Evolutionary conservation across 768 basidiomycete species (phyloP).

Genomic region (Leccinum subgranulosum): DNA sequence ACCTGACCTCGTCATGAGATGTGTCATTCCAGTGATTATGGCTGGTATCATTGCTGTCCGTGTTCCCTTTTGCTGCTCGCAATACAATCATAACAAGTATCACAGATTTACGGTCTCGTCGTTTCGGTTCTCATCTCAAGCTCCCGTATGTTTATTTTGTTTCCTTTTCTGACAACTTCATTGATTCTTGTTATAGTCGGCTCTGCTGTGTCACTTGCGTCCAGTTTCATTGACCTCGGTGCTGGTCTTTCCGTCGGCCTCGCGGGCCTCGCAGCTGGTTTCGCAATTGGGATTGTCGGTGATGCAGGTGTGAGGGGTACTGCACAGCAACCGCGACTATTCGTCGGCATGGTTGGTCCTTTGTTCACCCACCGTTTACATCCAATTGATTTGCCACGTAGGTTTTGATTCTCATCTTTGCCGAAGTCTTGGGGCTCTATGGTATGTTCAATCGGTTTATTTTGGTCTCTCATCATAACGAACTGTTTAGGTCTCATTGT

Average conservation of each 20-base stretch:
- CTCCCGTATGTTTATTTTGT: constrained; percentile 57
- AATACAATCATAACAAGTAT: not conserved
- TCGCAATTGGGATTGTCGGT: constrained; percentile 97
- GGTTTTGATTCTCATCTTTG: constrained; percentile 98
- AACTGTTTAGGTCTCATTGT: constrained; percentile 69
- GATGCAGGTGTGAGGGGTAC: constrained; percentile 98
- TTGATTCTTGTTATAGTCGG: constrained; percentile 44
- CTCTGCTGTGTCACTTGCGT: constrained; percentile 82
- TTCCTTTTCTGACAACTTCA: not conserved
- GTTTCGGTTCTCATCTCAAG: constrained; percentile 96
- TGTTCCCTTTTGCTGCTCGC: constrained; percentile 18
- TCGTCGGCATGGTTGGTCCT: constrained; percentile 82
- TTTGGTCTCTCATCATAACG: not conserved
- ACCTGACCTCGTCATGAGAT: constrained; percentile 98
- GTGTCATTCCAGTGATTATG: constrained; percentile 97
- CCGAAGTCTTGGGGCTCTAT: constrained; percentile 91
- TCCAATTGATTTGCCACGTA: constrained; percentile 24
- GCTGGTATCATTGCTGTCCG: constrained; percentile 99
- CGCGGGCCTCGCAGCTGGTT: constrained; percentile 94
- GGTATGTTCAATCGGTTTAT: constrained; percentile 39
- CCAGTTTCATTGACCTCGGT: constrained; percentile 92
- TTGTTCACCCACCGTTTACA: not conserved
- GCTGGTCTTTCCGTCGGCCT: constrained; percentile 91
- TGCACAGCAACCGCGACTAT: constrained; percentile 92
- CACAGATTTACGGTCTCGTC: constrained; percentile 93